Evolutionary conservation across 2,329 filamentous ascomycete genomes (phyloP), one percentile per base, ranked within the genome.

Genomic region (Eutypella sp.): DNA sequence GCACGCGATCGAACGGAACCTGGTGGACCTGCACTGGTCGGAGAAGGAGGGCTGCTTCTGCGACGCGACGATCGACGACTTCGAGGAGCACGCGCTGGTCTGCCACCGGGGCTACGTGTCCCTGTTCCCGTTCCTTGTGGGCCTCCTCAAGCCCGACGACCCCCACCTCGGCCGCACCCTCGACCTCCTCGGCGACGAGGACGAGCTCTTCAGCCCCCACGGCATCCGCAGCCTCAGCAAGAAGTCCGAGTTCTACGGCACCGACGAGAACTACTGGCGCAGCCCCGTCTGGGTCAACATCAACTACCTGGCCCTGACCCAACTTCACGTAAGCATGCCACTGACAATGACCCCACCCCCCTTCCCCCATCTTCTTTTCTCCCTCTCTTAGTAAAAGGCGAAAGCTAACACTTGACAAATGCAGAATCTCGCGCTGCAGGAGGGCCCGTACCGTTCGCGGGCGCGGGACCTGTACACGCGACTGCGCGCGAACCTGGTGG

Each of bases 31-130:
- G 33, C 93, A 99, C 70, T 99, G 93, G 93, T 87, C 85, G 16
- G 79, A 88, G 45, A 76, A 84, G 57, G 78, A 84, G 3, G 82
- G 88, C 46, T 87, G 86, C 51, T 99, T 90, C 72, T 99, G 93
- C 64, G 93, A 99, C 64, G 89, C 90, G 1, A 96, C 89, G 0
- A 87, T 99, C 49, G 92, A 99, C 58, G 90, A 90, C 49, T 99
- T 88, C 62, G 93, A 99, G 66, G 93, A 99, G 69, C 84, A 89
- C 59, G 67, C 77, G 29, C 84, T 93, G 18, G 89, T 96, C 36
- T 99, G 93, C 70, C 93, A 97, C 72, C 96, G 95, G 68, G 93
- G 93, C 18, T 99, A 99, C 62, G 82, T 97, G 55, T 93, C 89
- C 19, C 75, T 99, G 23, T 93, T 96, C 67, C 93, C 93, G 1